A percentile compares a stretch with the other conserved stretches of the same genome.
Evolutionary conservation across 1,139 yeast genomes (phyloP).

Genomic region (Yamadazyma diddensiae): DNA sequence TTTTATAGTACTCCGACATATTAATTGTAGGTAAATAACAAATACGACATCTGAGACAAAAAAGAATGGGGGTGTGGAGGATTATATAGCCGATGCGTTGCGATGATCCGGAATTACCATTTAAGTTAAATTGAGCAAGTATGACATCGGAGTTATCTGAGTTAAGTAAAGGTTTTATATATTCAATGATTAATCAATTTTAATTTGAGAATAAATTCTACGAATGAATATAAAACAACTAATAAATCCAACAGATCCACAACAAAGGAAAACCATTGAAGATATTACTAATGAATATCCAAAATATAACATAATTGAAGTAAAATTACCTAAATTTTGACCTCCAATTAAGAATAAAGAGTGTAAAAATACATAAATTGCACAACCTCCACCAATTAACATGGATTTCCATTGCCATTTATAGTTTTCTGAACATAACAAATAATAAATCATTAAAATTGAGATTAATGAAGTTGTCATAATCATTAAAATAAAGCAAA

Average conservation of each 20-base stretch:
- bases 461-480: slow-evolving; percentile 82
- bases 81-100: neutral
- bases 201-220: slow-evolving; percentile 78
- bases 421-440: slow-evolving; percentile 87
- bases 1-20: slow-evolving; percentile 2
- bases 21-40: neutral
- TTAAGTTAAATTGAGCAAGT: neutral
- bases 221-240: slow-evolving; percentile 73
- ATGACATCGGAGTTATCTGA: no score
- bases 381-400: slow-evolving; percentile 86
- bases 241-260: slow-evolving; percentile 86
- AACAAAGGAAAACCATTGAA: slow-evolving; percentile 68
- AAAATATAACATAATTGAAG: slow-evolving; percentile 73
- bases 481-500: slow-evolving; percentile 80
- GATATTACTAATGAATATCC: slow-evolving; percentile 85
- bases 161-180: no score
- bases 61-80: neutral
- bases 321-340: slow-evolving; percentile 63
- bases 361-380: slow-evolving; percentile 80
- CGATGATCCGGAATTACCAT: neutral
- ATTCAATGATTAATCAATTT: slow-evolving; percentile 64
- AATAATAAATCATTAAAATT: slow-evolving; percentile 75
- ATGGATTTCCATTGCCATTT: slow-evolving; percentile 97
- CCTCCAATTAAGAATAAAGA: slow-evolving; percentile 73
- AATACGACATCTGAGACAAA: no score